Evolutionary conservation across 805 yeast species (phyloP).

Genomic region (Saccharomycopsis microspora): DNA sequence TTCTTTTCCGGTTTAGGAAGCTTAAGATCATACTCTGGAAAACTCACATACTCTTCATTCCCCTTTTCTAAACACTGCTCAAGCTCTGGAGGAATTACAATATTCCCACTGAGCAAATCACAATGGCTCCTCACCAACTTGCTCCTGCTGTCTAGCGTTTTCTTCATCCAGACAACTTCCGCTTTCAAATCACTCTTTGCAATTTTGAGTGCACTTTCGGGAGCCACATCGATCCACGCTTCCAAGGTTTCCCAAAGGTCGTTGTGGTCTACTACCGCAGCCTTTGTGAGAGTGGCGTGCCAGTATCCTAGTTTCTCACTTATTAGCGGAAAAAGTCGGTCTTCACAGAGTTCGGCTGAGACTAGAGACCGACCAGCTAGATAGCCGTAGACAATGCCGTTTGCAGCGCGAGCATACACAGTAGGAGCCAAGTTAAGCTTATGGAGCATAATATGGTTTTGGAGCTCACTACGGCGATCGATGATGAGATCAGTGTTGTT

Average conservation of each 20-base stretch:
- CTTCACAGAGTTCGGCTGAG: slow-evolving; percentile 40
- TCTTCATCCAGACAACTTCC: slow-evolving; percentile 48
- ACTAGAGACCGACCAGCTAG: slow-evolving; percentile 52
- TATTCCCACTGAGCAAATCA: slow-evolving; percentile 65
- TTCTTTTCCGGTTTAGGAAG: slow-evolving; percentile 20
- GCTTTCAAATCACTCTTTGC: slow-evolving; percentile 26
- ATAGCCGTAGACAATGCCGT: slow-evolving; percentile 64
- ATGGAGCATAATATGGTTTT: slow-evolving; percentile 53
- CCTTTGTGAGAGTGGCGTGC: slow-evolving; percentile 31
- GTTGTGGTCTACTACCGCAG: not conserved
- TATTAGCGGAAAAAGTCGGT: slow-evolving; percentile 40
- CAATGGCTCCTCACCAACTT: slow-evolving; percentile 58
- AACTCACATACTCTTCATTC: not conserved
- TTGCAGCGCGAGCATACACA: slow-evolving; percentile 54
- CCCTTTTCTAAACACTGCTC: not conserved
- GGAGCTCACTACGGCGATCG: slow-evolving; percentile 64
- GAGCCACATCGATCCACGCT: slow-evolving; percentile 55
- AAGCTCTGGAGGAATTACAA: slow-evolving; percentile 40
- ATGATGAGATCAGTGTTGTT: slow-evolving; percentile 61
- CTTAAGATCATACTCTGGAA: slow-evolving; percentile 4
- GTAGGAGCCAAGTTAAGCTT: slow-evolving; percentile 56
- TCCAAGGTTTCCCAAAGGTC: slow-evolving; percentile 42
- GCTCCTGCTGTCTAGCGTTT: slow-evolving; percentile 31
- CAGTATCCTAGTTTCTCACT: slow-evolving; percentile 61
- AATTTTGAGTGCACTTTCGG: slow-evolving; percentile 28